Base-by-base conservation (phyloP, 306 rosid genomes). In the Pyrus communis region DNA sequence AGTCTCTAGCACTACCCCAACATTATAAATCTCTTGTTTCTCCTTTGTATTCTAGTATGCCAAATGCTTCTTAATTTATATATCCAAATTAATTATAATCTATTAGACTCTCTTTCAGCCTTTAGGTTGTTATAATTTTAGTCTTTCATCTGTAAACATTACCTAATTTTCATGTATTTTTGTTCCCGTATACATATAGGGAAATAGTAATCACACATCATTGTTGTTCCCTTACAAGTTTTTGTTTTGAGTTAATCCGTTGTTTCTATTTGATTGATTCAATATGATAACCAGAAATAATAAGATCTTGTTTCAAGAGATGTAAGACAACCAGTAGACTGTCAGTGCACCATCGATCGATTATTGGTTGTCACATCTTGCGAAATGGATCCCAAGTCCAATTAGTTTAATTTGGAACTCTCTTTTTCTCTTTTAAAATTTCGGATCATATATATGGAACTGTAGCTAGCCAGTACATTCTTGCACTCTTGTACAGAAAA, bases 31-130 rank as follows among this genome's bases (percentile, higher is more conserved):
- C 51, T 13, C 78, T 70, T 81, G 71, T 64, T 68, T 85, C 75
- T 75, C 80, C 66, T 35, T 73, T n/a, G 68, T 69, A 49, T 78
- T 71, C 70, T 70, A 65, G 33, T 72, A 46, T 75, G 55, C 28
- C 52, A 42, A 42, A 67, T n/a, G 14, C 15, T 57, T 18, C 27
- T 22, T 19, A 57, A 57, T 55, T 2, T 54, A 7, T 54, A 19
- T 54, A 57, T 22, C 4, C 5, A 57, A 21, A n/a, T 8, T 57
- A 21, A 57, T 3, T 57, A 14, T 57, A 57, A 9, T 57, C 3
- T 9, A n/a, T 57, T 57, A 19, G n/a, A 57, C 71, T 40, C 51
- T 35, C 14, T 35, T 11, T 38, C 19, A 69, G 28, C 31, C 28
- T 40, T 11, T 21, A 19, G 11, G 5, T n/a, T 45, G 7, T 25